Conservation (phyloP, 2,329 filamentous ascomycete genomes). For the Pyrenophora tritici-repentis region DNA sequence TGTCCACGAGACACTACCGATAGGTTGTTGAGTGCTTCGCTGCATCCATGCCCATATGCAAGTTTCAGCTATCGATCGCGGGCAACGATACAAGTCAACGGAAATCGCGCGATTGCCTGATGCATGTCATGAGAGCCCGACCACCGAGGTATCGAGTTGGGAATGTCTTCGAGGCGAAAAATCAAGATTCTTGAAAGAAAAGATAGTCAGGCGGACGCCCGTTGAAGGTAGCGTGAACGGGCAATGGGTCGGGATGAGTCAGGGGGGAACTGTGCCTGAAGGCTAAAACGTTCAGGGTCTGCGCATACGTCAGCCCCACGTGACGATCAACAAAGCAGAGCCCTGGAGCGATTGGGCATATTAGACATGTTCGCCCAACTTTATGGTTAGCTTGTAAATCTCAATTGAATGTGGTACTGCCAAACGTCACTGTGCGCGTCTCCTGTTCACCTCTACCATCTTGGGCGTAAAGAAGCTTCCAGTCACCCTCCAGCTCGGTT, state of each 20-base stretch:
- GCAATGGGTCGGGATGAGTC: slow-evolving; percentile 1
- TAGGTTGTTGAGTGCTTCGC: background rate
- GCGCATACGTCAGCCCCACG: slow-evolving; percentile 17
- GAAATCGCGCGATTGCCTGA: background rate
- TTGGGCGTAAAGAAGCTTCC: background rate
- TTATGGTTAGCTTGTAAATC: background rate
- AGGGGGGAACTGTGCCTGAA: slow-evolving; percentile 4
- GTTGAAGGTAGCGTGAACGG: slow-evolving; percentile 3
- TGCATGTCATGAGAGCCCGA: too few species aligned
- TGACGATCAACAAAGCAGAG: slow-evolving; percentile 9
- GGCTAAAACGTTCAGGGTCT: slow-evolving; percentile 10
- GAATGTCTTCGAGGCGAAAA: too few species aligned
- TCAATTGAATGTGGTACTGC: background rate
- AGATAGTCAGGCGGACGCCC: background rate
- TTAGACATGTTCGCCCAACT: slow-evolving; percentile 5
- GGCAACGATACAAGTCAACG: background rate
- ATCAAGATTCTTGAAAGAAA: too few species aligned
- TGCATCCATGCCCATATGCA: background rate
- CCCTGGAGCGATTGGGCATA: slow-evolving; percentile 3
- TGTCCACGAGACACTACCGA: slow-evolving; percentile 5
- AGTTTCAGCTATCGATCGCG: slow-evolving; percentile 3
- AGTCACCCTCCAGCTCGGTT: background rate
- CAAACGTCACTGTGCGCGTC: background rate
- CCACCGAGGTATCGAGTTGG: too few species aligned
- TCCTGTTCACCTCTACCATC: background rate